Base-by-base conservation (phyloP, 306 rosid species). In the Fagus crenata region DNA sequence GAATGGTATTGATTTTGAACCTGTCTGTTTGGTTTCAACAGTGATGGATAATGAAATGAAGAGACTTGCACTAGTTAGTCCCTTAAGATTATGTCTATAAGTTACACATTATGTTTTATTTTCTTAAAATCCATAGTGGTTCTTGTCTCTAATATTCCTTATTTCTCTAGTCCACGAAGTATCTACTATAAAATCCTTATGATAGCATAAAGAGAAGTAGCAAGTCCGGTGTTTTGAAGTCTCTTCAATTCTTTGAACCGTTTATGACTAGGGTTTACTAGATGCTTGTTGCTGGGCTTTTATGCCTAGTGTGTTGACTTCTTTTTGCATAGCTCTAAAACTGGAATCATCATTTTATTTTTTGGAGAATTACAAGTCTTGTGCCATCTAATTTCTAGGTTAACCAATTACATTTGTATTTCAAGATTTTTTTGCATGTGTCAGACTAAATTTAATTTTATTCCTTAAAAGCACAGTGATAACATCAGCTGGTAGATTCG, bases 1-100 rank as follows among this genome's bases (percentile, higher is more conserved):
- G 88, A 80, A 64, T 90, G 98, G 98, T 92, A 92, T 68, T 53
- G 78, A 78, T 71, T 60, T 72, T 72, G 22, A 61, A 67, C 53
- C 75, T 82, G 73, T 71, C 63, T 75, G 46, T 69, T 59, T 71
- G 49, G 32, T 59, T 74, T 69, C 51, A 43, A 13, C 75, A 72
- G 22, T 76, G 60, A 80, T 76, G 40, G 46, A 64, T 60, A 51
- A 7, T 73, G 22, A 43, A 55, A 35, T 53, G 55, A 82, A 8
- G 64, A 56, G 11, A 40, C 33, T 8, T 63, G 31, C 51, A 46
- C 36, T 81, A 8, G 69, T 51, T 42, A n/a, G 22, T 14, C 42
- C 65, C 51, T 39, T 58, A 58, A 58, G 35, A 58, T 58, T 8
- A 58, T 18, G 14, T 28, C 51, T 46, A 9, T 46, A 46, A 9